Percentiles rank a stretch among this genome's conserved stretches.
Evolutionary conservation across 2,329 filamentous ascomycete species (phyloP).

Genomic region (Tolypocladium tundrense): DNA sequence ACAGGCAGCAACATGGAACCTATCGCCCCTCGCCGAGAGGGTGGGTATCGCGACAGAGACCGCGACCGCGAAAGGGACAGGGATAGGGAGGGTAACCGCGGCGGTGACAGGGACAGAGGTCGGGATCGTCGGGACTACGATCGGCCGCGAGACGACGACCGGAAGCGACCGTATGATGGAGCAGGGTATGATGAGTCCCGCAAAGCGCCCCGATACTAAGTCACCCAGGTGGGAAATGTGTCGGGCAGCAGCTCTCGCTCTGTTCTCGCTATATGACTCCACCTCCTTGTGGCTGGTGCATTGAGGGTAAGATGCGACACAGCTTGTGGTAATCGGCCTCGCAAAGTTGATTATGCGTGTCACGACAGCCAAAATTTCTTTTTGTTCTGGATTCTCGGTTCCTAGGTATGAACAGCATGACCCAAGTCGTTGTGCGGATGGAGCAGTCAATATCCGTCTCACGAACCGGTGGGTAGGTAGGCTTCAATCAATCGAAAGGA

Average conservation of each 20-base stretch:
- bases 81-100: slow-evolving; percentile 29
- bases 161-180: slow-evolving; percentile 67
- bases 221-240: not conserved
- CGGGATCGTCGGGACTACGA: slow-evolving; percentile 30
- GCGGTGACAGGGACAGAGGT: slow-evolving; percentile 18
- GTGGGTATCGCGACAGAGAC: slow-evolving; percentile 39
- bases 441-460: not conserved
- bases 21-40: slow-evolving; percentile 59
- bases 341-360: not conserved
- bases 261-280: not conserved
- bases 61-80: slow-evolving; percentile 41
- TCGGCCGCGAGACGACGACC: slow-evolving; percentile 45
- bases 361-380: not conserved
- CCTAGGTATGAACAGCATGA: not conserved
- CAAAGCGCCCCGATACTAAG: slow-evolving; percentile 55
- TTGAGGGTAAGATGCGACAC: not conserved
- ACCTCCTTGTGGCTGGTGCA: not conserved
- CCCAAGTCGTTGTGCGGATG: not conserved
- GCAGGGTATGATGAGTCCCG: slow-evolving; percentile 69
- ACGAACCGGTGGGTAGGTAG: not conserved
- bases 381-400: not conserved
- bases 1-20: slow-evolving; percentile 80
- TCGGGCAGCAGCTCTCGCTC: slow-evolving; percentile 1
- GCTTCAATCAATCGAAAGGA: not conserved
- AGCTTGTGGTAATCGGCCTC: not conserved